Conservation (phyloP, 2,329 filamentous ascomycete species). For the Bipolaris sorokiniana region DNA sequence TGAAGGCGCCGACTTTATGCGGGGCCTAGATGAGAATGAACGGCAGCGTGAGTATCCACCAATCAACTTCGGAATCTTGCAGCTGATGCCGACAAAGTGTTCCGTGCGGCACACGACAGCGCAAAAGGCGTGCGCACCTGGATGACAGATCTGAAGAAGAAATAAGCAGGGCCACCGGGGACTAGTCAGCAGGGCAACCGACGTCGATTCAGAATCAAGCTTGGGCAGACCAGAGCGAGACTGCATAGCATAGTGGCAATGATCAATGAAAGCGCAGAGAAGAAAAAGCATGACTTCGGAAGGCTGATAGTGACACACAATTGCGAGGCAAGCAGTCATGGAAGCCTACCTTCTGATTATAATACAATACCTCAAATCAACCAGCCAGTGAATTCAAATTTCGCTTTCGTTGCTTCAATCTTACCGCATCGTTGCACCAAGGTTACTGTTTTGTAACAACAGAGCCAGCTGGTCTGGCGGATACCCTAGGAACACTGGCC, state of each 20-base stretch:
- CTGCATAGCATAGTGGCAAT: neutral
- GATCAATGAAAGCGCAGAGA: conserved; percentile 1
- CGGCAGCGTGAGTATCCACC: conserved; percentile 60
- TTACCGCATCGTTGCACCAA: conserved; percentile 41
- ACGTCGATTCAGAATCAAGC: neutral
- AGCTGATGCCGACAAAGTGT: conserved; percentile 46
- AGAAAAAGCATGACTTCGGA: conserved; percentile 1
- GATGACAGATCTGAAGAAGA: conserved; percentile 52
- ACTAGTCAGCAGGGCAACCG: neutral
- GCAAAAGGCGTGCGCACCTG: conserved; percentile 54
- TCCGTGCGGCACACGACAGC: conserved; percentile 57
- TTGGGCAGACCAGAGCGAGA: neutral
- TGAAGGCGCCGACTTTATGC: conserved; percentile 78
- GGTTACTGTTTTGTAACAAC: conserved; percentile 46
- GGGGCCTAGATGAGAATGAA: conserved; percentile 90
- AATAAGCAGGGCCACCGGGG: conserved; percentile 27
- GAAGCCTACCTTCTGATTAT: conserved; percentile 32
- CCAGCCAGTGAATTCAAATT: conserved; percentile 16
- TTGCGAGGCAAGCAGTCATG: conserved; percentile 22
- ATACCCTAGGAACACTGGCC: conserved; percentile 93
- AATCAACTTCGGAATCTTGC: neutral
- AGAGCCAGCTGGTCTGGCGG: conserved; percentile 46
- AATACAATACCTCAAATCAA: conserved; percentile 34
- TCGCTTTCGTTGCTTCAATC: conserved; percentile 1
- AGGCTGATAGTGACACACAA: conserved; percentile 6